Evolutionary conservation across 208 protist genomes (phyloP), one percentile per base, ranked within the genome.

Genomic region (Crithidia bombi): DNA sequence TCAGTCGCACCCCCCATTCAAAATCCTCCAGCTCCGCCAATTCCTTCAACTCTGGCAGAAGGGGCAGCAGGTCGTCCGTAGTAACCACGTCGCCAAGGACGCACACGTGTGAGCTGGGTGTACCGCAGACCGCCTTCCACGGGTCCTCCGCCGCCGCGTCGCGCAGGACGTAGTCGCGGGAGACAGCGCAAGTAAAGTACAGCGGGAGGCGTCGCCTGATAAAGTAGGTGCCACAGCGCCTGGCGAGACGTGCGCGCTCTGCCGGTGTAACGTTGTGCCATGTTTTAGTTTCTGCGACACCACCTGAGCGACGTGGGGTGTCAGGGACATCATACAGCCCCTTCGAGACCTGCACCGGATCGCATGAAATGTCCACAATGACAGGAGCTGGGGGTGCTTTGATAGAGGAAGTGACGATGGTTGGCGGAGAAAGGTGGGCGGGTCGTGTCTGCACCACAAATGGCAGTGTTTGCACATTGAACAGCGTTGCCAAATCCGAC

Each of bases 391-490:
- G 15, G 3, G 51, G 39, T 36, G 38, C 21, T 26, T 26, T 2
- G 7, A 17, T n/a, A 14, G 12, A 6, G 2, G 9, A 14, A 17
- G 12, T 11, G 9, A n/a, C 33, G 28, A 28, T n/a, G 14, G n/a
- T 26, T 21, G 15, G 17, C 32, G 5, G n/a, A 36, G 61, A 1
- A 17, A 58, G 59, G 58, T 71, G 56, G 4, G 64, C 55, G 5
- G 84, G 72, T 30, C 74, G 57, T 14, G 86, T 78, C 19, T 55
- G 82, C n/a, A 92, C 58, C 54, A 94, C 76, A 64, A 85, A 90
- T 3, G 91, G 91, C 33, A 96, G 79, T 35, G n/a, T 25, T 19
- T 75, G 55, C 9, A 89, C 63, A 52, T 76, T 73, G 57, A 94
- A 82, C 21, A 81, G 69, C 21, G 61, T 78, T 26, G 85, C 81